Evolutionary conservation across 1,139 yeast species (phyloP).

Genomic region (Zygoascus hellenicus): DNA sequence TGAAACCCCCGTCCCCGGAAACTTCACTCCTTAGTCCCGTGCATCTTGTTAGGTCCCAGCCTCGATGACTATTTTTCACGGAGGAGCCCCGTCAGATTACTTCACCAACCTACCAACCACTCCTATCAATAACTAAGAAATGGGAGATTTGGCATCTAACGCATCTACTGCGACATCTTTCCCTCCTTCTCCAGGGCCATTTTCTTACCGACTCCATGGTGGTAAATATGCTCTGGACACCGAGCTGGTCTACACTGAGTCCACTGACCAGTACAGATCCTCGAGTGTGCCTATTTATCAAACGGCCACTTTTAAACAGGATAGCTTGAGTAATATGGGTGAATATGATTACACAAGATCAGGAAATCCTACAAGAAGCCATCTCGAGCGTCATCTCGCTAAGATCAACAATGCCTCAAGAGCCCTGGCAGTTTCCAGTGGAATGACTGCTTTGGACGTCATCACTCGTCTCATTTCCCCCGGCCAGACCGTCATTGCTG

Average conservation of each 20-base stretch:
- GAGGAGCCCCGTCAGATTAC: no score
- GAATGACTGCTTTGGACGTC: slow-evolving; percentile 90
- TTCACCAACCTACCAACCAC: no score
- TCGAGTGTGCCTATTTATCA: slow-evolving; percentile 88
- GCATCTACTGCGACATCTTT: slow-evolving; percentile 1
- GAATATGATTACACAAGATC: slow-evolving; percentile 88
- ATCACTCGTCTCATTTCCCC: slow-evolving; percentile 66
- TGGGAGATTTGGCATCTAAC: background rate
- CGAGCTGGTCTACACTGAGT: slow-evolving; percentile 61
- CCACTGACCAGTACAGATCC: slow-evolving; percentile 70
- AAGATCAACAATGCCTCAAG: slow-evolving; percentile 68
- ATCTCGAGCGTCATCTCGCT: slow-evolving; percentile 69
- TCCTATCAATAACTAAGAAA: background rate
- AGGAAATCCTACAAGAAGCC: slow-evolving; percentile 90
- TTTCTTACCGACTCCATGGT: slow-evolving; percentile 1
- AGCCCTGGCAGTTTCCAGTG: slow-evolving; percentile 78
- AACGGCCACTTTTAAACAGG: slow-evolving; percentile 84
- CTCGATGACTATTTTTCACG: no score
- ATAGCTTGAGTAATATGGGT: slow-evolving; percentile 68
- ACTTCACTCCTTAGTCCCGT: no score
- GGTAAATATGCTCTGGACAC: slow-evolving; percentile 49
- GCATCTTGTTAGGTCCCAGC: no score
- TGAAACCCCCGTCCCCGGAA: no score
- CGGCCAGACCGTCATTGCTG: slow-evolving; percentile 84
- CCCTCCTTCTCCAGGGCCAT: slow-evolving; percentile 5